phyloP scores from a whole-genome alignment of 352 stramenopile genomes.

The Phytopythium ostracodes region DNA sequence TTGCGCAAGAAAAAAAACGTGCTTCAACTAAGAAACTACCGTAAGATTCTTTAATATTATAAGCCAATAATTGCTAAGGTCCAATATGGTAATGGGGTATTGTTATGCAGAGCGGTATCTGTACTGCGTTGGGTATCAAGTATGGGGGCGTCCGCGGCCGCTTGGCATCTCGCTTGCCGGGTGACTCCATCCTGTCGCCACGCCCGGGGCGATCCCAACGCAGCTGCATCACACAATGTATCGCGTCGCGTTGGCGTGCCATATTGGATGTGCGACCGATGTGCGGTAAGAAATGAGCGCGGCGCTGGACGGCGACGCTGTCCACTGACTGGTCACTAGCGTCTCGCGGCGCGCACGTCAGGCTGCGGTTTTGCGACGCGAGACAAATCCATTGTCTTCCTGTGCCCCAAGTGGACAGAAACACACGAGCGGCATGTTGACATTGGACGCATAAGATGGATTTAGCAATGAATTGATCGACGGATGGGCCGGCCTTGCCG shows the following conservation, averaged over 20 bases:
- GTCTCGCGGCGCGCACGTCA: background rate
- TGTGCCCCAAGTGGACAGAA: background rate
- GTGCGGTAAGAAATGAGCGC: background rate
- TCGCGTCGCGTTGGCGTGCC: background rate
- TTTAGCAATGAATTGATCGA: background rate
- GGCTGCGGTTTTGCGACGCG: background rate
- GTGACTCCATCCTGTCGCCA: background rate
- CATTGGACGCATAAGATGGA: too few relatives aligned
- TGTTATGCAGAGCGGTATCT: too few relatives aligned
- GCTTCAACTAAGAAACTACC: too few relatives aligned
- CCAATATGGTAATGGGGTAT: too few relatives aligned
- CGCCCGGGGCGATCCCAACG: background rate
- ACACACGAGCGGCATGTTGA: background rate
- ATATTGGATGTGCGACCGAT: too few relatives aligned
- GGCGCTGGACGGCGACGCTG: background rate
- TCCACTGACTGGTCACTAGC: conserved; percentile 2
- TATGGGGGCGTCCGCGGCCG: background rate
- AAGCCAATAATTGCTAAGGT: too few relatives aligned
- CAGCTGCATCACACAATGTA: too few relatives aligned
- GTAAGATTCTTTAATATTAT: too few relatives aligned
- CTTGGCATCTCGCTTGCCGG: background rate
- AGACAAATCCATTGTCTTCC: background rate
- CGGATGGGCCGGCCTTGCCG: background rate
- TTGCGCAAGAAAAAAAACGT: too few relatives aligned
- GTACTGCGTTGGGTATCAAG: background rate